These are phyloP conservation scores for Anisodus tanguticus DNA, from an alignment of 257 asterid genomes.

Conservation along the genomic window DNA sequence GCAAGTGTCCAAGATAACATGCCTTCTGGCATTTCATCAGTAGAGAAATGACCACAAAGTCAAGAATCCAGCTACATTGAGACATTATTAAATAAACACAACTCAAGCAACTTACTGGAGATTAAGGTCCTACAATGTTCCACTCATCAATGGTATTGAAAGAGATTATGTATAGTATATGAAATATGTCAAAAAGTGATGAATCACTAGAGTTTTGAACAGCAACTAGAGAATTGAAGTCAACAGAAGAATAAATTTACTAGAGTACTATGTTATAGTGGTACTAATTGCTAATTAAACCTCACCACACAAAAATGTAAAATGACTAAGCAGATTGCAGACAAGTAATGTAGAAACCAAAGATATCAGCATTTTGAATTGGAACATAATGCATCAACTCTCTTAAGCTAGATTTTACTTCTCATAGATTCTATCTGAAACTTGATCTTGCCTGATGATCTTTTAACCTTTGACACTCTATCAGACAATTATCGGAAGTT, in stretches of 20 bases:
- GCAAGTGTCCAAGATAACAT: constrained; percentile 56
- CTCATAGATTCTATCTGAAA: too few relatives aligned
- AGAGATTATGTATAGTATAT: background rate
- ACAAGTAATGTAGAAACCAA: background rate
- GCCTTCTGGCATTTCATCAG: constrained; percentile 45
- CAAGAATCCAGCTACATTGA: constrained; percentile 59
- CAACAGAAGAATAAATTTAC: background rate
- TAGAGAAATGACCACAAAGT: constrained; percentile 49
- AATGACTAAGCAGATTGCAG: background rate
- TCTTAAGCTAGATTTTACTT: background rate
- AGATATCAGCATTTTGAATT: background rate
- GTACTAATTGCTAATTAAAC: background rate
- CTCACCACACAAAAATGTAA: background rate
- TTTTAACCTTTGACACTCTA: background rate
- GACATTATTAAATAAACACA: constrained; percentile 28
- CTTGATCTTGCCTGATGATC: background rate
- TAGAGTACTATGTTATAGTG: background rate
- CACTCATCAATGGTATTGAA: constrained; percentile 19
- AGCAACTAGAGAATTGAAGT: background rate
- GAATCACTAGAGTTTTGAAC: constrained; percentile 3
- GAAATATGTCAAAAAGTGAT: constrained; percentile 9
- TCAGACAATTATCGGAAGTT: background rate
- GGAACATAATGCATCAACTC: background rate
- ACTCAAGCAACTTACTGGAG: constrained; percentile 35
- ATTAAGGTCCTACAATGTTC: constrained; percentile 48